Conservation (phyloP, 169 alveolate genomes). For the Cryptosporidium viatorum region DNA sequence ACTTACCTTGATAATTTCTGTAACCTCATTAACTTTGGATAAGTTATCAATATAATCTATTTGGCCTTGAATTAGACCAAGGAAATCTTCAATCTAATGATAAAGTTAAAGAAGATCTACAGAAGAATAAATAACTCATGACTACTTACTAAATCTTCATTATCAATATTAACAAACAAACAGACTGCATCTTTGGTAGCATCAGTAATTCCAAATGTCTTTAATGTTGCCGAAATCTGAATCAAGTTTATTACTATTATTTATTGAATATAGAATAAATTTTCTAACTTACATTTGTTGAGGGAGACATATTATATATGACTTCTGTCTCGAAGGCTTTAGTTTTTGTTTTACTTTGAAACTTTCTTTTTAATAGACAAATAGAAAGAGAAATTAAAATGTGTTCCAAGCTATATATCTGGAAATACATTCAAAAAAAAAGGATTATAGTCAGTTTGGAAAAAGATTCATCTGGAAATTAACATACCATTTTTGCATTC, state of each 20-base stretch:
- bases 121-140: background rate
- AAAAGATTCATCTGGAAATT: background rate
- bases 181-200: conserved; percentile 23
- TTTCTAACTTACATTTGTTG: conserved; percentile 66
- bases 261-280: background rate
- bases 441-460: background rate
- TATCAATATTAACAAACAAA: conserved; percentile 32
- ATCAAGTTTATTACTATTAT: background rate
- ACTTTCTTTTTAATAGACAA: conserved; percentile 24
- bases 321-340: conserved; percentile 64
- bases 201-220: conserved; percentile 48
- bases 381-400: conserved; percentile 19
- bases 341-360: conserved; percentile 39
- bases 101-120: background rate
- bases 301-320: conserved; percentile 61
- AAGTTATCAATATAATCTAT: conserved; percentile 8
- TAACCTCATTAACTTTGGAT: conserved; percentile 15
- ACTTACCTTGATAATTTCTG: conserved; percentile 49
- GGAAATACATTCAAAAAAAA: background rate
- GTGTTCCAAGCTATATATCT: conserved; percentile 63
- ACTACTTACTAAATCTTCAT: conserved; percentile 7
- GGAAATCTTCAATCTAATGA: conserved; percentile 11
- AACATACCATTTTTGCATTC: conserved; percentile 70
- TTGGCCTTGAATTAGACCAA: conserved; percentile 11
- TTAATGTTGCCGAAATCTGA: conserved; percentile 43